Evolutionary conservation across 1,284 basidiomycete species (phyloP), one percentile per base, ranked within the genome.

Genomic region (Hymenochaete sp.): DNA sequence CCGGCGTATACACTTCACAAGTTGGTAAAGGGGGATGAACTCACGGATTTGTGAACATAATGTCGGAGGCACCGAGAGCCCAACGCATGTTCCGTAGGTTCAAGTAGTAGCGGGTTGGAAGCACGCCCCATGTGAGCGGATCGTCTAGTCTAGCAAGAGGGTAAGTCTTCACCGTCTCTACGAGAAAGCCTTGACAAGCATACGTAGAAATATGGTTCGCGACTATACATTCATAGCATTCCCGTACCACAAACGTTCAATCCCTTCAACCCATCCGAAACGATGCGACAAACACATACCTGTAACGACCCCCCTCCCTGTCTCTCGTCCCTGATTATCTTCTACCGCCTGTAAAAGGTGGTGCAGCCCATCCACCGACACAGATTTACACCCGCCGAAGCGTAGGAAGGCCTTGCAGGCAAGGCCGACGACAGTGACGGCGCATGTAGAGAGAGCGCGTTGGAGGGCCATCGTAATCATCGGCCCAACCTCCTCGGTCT

Each of bases 21-120:
- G 3, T 22, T 13, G 18, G 32, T 13, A 8, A 7, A 32, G 39
- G 36, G 45, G 51, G 39, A 52, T 18, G n/a, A 14, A 61, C 81
- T 64, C 62, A 86, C 77, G 86, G 79, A 64, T 93, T 96, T 5
- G 88, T 97, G 66, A 98, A 98, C 73, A 97, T 85, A 58, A 98
- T 84, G 53, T 98, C 95, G 14, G 86, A 84, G 1, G 95, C 93
- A 45, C 88, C 89, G 11, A 92, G 70, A 2, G 87, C 81, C 90
- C 91, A 95, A 44, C 92, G 72, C 22, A 74, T 85, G 25, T 73
- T 81, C 21, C 67, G 66, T 6, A 80, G 64, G 45, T 67, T 68
- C 21, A 82, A 65, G 59, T 79, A 86, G 49, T 70, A 78, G 22
- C 67, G 62, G 13, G 71, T 57, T 0, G 90, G 90, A 49, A 95